Evolutionary conservation across 768 basidiomycete species (phyloP).

Genomic region (Dendrothele bispora): DNA sequence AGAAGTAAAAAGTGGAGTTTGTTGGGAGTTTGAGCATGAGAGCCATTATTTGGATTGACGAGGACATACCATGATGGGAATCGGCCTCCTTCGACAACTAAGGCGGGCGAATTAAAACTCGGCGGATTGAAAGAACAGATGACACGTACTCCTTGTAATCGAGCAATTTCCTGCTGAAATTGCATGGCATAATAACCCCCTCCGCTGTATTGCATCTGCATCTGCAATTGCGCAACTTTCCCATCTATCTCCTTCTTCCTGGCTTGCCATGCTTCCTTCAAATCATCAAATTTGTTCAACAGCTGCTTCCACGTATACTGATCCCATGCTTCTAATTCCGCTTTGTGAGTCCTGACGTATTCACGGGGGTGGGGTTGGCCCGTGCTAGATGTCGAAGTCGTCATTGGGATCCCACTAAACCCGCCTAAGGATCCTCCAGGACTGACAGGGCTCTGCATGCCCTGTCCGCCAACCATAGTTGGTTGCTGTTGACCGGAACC

Average conservation of each 20-base stretch:
- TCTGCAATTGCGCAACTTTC: constrained; percentile 43
- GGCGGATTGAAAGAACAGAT: constrained; percentile 6
- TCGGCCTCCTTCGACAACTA: constrained; percentile 61
- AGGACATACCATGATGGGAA: constrained; percentile 45
- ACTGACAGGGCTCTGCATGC: background rate
- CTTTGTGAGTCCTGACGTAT: constrained; percentile 63
- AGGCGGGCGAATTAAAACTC: background rate
- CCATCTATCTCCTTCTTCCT: constrained; percentile 57
- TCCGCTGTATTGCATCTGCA: constrained; percentile 43
- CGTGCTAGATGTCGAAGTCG: constrained; percentile 29
- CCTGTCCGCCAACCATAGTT: too few relatives aligned
- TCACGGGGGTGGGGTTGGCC: constrained; percentile 66
- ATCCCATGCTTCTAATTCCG: constrained; percentile 73
- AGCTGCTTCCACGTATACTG: constrained; percentile 70
- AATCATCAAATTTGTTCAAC: constrained; percentile 56
- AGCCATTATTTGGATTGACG: background rate
- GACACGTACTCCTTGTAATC: constrained; percentile 57
- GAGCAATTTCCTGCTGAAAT: constrained; percentile 54
- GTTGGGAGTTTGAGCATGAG: constrained; percentile 11
- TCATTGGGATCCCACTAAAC: constrained; percentile 4
- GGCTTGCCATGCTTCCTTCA: constrained; percentile 65
- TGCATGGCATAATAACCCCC: constrained; percentile 47
- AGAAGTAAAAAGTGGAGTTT: too few relatives aligned
- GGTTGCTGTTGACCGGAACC: constrained; percentile 20
- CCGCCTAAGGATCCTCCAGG: background rate